phyloP scores from a whole-genome alignment of 805 yeast species.

The Candida silvicultrix region DNA sequence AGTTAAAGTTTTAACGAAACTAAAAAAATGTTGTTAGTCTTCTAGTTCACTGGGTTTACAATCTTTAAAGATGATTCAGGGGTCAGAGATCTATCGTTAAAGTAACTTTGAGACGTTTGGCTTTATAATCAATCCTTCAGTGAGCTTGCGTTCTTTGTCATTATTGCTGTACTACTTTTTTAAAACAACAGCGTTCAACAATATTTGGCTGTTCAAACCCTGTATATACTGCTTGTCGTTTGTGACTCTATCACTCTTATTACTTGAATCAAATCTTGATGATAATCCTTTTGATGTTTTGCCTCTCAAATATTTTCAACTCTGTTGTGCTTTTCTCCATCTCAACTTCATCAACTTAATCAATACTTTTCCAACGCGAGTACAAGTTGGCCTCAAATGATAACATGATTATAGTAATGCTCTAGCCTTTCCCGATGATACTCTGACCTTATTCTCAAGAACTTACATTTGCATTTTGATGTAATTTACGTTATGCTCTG shows the following conservation, averaged over 20 bases:
- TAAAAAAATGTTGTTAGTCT: slow-evolving; percentile 17
- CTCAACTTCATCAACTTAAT: not conserved
- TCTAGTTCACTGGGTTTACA: not conserved
- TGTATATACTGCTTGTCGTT: too few relatives aligned
- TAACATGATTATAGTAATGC: not conserved
- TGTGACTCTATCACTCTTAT: too few relatives aligned
- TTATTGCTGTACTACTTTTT: too few relatives aligned
- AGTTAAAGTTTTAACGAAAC: slow-evolving; percentile 80
- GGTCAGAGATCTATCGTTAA: not conserved
- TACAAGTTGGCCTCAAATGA: not conserved
- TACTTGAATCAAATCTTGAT: too few relatives aligned
- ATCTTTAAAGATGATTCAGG: not conserved
- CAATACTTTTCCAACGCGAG: not conserved
- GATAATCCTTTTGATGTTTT: too few relatives aligned
- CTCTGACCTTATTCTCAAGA: slow-evolving; percentile 1
- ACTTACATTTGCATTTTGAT: slow-evolving; percentile 42
- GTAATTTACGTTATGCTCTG: slow-evolving; percentile 16
- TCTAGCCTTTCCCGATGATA: not conserved
- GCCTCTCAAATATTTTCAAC: too few relatives aligned
- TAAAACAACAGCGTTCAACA: too few relatives aligned
- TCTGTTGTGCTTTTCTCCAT: too few relatives aligned
- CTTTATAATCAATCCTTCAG: too few relatives aligned
- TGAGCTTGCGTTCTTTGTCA: too few relatives aligned
- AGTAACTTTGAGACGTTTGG: too few relatives aligned
- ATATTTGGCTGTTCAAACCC: too few relatives aligned